Evolutionary conservation across 306 rosid genomes (phyloP), one percentile per base, ranked within the genome.

Genomic region (Prunus kanzakura): DNA sequence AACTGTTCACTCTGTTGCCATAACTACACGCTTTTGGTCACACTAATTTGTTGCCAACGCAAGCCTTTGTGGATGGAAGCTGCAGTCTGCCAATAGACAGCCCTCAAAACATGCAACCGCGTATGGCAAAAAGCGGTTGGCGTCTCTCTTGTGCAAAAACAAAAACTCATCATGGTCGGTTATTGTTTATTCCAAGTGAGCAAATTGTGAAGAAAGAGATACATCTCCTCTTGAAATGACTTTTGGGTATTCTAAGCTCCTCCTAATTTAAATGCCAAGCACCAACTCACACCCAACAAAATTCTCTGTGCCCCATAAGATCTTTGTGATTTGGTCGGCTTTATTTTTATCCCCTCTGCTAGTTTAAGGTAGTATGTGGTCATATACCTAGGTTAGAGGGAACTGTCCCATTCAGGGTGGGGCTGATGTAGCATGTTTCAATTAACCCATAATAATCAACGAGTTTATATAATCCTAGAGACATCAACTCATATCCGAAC

Each of bases 291-390:
- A 57, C 23, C 62, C 14, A 52, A 71, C 23, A 47, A 65, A 79
- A 27, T 73, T 65, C 78, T 79, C 73, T 15, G 18, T 63, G 51
- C 47, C 60, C 75, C 63, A 71, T 50, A 73, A 82, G 72, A 76
- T 80, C 64, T 41, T 58, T 30, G 70, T 32, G 86, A 82, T 86
- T 79, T 85, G 89, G 86, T 77, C 86, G 86, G 84, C 77, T 32
- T 72, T 74, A 64, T 56, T 62, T 41, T 56, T 4, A 14, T 23
- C 19, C 2, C 52, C 8, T 8, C n/a, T 69, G 30, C 47, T 63
- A 60, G 65, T 76, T 70, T 29, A 64, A 77, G 62, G 73, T 63
- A 32, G 70, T 73, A 75, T 72, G 41, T 29, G 11, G 69, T 47
- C 75, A 32, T 35, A 50, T 56, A 46, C 76, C 71, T 56, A 57